phyloP scores from a whole-genome alignment of 495 filamentous ascomycete species.

The Friedmanniomyces endolithicus region DNA sequence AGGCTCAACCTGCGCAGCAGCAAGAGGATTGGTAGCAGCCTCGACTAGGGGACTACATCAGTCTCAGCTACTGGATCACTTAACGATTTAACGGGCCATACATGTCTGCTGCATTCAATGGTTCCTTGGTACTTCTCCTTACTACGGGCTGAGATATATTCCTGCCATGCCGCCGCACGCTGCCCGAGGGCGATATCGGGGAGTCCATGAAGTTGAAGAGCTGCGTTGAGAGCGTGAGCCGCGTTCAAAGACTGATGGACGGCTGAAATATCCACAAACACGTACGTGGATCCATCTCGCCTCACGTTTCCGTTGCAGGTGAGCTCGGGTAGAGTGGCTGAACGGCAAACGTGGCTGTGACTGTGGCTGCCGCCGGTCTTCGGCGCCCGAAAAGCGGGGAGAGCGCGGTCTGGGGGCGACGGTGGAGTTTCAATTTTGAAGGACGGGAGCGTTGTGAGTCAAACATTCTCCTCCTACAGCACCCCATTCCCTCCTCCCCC shows the following conservation, averaged over 20 bases:
- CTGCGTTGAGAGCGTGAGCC: too few species aligned
- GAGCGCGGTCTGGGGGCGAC: not conserved
- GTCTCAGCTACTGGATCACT: not conserved
- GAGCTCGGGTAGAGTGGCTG: too few species aligned
- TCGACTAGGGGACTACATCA: constrained; percentile 10
- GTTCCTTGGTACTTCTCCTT: constrained; percentile 25
- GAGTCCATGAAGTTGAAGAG: too few species aligned
- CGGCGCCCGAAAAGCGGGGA: not conserved
- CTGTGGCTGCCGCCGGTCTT: not conserved
- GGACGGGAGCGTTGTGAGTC: not conserved
- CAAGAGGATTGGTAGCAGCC: constrained; percentile 2
- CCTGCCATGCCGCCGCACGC: constrained; percentile 8
- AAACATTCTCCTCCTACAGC: not conserved
- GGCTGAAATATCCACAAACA: too few species aligned
- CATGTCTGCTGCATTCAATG: constrained; percentile 27
- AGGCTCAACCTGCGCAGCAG: not conserved
- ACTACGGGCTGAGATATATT: constrained; percentile 19
- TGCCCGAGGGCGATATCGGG: constrained; percentile 8
- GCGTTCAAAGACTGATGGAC: too few species aligned
- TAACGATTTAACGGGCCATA: constrained; percentile 4
- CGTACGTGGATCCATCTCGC: too few species aligned
- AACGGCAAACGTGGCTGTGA: not conserved
- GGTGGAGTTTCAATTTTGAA: not conserved
- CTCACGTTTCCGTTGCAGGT: too few species aligned
- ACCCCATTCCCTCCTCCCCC: not conserved